Conservation (phyloP, 345 rosid genomes). For the Arabidopsis arenosa region DNA sequence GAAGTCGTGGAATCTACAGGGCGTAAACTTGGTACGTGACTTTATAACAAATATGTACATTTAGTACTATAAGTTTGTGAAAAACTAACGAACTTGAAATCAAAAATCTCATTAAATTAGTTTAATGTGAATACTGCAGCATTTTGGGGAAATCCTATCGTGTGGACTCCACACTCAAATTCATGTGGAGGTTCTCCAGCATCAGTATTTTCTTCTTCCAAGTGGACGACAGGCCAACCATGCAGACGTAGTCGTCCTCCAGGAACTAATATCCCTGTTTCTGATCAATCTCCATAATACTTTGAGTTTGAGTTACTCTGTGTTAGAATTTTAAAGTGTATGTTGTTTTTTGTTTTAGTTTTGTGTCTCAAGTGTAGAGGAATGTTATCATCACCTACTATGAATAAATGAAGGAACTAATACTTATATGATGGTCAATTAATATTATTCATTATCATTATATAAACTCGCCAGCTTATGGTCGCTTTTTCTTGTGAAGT, state of each 20-base stretch:
- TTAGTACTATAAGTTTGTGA: not conserved
- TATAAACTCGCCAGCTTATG: too few relatives aligned
- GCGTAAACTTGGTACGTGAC: constrained; percentile 31
- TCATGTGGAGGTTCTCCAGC: constrained; percentile 34
- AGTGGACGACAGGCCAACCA: not conserved
- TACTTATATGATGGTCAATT: too few relatives aligned
- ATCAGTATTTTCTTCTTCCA: not conserved
- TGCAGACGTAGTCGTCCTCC: constrained; percentile 29
- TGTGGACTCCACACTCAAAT: not conserved
- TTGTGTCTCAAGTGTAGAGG: not conserved
- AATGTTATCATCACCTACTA: too few relatives aligned
- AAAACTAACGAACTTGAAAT: not conserved
- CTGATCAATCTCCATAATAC: constrained; percentile 10
- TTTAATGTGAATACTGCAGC: not conserved
- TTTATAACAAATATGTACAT: not conserved
- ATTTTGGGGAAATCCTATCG: not conserved
- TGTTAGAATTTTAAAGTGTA: not conserved
- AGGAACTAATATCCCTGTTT: constrained; percentile 7
- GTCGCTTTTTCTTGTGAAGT: too few relatives aligned
- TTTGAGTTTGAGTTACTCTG: too few relatives aligned
- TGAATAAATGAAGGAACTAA: too few relatives aligned
- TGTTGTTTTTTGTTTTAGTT: not conserved
- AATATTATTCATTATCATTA: too few relatives aligned
- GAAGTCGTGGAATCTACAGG: constrained; percentile 24
- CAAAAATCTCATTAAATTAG: not conserved